phyloP scores from a whole-genome alignment of 805 yeast species.

The Candida patagonica region DNA sequence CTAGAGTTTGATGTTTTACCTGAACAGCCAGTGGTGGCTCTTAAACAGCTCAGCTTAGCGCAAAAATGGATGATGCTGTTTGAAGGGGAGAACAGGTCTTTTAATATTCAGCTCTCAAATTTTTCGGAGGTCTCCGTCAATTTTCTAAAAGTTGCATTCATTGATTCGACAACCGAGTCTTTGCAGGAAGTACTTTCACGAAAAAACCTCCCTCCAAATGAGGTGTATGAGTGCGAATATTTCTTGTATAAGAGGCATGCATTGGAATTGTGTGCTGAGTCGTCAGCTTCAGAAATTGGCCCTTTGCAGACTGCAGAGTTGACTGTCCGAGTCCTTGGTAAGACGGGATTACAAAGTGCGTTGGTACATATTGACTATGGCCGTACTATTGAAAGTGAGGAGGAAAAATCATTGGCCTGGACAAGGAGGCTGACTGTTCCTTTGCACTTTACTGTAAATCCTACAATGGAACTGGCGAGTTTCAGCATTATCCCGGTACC shows the following conservation, averaged over 20 bases:
- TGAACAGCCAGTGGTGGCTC: conserved; percentile 53
- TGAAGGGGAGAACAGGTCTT: conserved; percentile 59
- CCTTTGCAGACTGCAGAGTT: conserved; percentile 37
- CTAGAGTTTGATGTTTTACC: conserved; percentile 31
- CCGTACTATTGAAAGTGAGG: conserved; percentile 18
- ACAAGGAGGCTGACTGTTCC: conserved; percentile 59
- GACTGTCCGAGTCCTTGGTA: conserved; percentile 56
- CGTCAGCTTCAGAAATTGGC: conserved; percentile 18
- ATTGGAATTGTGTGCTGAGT: conserved; percentile 27
- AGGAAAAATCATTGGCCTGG: conserved; percentile 26
- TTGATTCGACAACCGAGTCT: conserved; percentile 67
- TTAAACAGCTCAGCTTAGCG: conserved; percentile 43
- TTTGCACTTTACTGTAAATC: conserved; percentile 56
- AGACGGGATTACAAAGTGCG: conserved; percentile 62
- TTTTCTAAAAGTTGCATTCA: conserved; percentile 49
- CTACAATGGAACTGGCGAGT: conserved; percentile 65
- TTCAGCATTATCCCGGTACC: conserved; percentile 53
- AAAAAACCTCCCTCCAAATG: conserved; percentile 44
- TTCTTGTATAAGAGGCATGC: conserved; percentile 51
- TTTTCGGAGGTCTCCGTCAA: conserved; percentile 48
- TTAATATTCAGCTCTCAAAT: conserved; percentile 48
- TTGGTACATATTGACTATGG: conserved; percentile 60
- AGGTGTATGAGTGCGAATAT: conserved; percentile 68
- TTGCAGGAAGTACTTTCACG: conserved; percentile 43
- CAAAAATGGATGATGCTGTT: conserved; percentile 66